phyloP scores from a whole-genome alignment of 2,329 filamentous ascomycete species.

The Claviceps capensis region DNA sequence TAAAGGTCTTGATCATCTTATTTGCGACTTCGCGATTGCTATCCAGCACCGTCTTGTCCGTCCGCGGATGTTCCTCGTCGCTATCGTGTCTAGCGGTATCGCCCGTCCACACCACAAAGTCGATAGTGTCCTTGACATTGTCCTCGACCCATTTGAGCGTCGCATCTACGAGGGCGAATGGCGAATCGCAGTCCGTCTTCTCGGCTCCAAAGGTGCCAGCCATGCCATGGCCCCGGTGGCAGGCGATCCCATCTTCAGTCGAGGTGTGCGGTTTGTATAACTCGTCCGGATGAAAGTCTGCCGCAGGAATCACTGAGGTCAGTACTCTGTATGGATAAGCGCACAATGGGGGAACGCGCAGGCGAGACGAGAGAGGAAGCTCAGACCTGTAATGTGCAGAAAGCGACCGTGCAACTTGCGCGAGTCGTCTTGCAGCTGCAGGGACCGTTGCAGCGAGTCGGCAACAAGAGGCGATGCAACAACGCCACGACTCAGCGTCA shows the following conservation, averaged over 20 bases:
- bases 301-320: no score
- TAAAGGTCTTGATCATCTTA: slow-evolving; percentile 65
- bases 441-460: slow-evolving; percentile 7
- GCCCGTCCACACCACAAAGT: slow-evolving; percentile 89
- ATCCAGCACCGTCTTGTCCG: slow-evolving; percentile 57
- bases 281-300: slow-evolving; percentile 85
- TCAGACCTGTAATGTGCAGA: slow-evolving; percentile 71
- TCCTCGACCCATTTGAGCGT: slow-evolving; percentile 80
- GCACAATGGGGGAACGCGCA: no score
- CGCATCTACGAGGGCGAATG: slow-evolving; percentile 65
- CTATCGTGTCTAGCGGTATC: slow-evolving; percentile 84
- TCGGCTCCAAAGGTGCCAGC: slow-evolving; percentile 77
- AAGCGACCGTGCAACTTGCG: slow-evolving; percentile 58
- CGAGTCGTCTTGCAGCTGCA: slow-evolving; percentile 4
- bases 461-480: slow-evolving; percentile 12
- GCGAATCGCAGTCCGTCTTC: slow-evolving; percentile 79
- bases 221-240: slow-evolving; percentile 64
- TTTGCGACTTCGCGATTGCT: slow-evolving; percentile 64
- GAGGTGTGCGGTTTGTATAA: slow-evolving; percentile 73
- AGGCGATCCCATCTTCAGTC: slow-evolving; percentile 53
- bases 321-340: not conserved
- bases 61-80: slow-evolving; percentile 68
- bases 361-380: not conserved
- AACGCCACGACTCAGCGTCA: slow-evolving; percentile 11
- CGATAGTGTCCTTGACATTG: slow-evolving; percentile 63